Base-by-base conservation (phyloP, 306 rosid species). In the Mucuna pruriens region DNA sequence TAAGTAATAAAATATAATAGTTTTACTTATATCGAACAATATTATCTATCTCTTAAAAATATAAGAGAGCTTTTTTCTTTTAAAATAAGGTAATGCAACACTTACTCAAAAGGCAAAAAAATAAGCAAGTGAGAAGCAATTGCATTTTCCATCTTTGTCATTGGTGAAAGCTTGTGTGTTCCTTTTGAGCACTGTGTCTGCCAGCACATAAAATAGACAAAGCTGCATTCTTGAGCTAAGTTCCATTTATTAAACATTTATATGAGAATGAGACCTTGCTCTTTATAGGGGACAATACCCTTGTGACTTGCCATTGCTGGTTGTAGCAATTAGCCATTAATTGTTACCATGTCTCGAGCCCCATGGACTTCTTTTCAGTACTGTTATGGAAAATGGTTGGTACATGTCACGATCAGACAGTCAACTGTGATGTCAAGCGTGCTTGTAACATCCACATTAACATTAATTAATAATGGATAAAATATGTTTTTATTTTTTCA, bases 151-250 rank as follows among this genome's bases (percentile, higher is more conserved):
- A 7, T 45, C 11, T 48, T 34, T 57, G 6, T 66, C 19, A 25
- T 78, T 70, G 3, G 7, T 26, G 17, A 12, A 69, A 29, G 39
- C 38, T 40, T 20, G 3, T 17, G 45, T 49, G 57, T 72, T 51
- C 26, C 31, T 51, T 51, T 54, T 13, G 20, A 49, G 46, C 54
- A 38, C 29, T 74, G 64, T 74, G 60, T 38, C 76, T 70, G 68
- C 83, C 84, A 66, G 33, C 61, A 22, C 42, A 57, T 17, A 16
- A 11, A 16, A 22, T 73, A 44, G 71, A 80, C 77, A 82, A 71
- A 66, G 77, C 25, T 87, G 57, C 82, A 13, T 58, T 40, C 19
- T 72, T 49, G 25, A 10, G 23, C 40, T 46, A 46, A 46, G 33
- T 45, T 25, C 5, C 60, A 26, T 26, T 70, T 69, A 44, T 69